Base-by-base conservation (phyloP, 1,284 basidiomycete species). In the Ceratobasidium sp. region DNA sequence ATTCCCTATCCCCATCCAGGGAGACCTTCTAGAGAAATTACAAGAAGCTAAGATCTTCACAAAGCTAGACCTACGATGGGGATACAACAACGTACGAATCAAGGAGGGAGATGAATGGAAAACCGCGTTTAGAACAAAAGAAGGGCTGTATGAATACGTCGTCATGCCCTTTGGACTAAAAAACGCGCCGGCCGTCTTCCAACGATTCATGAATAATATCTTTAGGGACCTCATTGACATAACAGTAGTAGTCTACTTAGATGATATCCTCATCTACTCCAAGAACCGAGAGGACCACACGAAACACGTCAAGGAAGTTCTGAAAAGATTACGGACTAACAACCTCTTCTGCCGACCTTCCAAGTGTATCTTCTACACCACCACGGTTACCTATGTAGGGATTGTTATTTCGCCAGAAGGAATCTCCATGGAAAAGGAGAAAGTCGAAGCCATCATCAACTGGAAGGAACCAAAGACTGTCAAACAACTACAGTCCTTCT, bases 141-240 rank as follows among this genome's bases (percentile, higher is more conserved):
- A 82, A 20, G 85, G 85, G 23, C 71, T 81, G 3, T 87, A 82
- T 77, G 82, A 86, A 78, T 84, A 79, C 74, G 73, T 80, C 1
- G 84, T 87, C 42, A 84, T 87, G 83, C 84, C 83, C 0, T 86
- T 86, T 67, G 83, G 86, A 0, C 80, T 86, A 5, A 83, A 82
- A 45, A 87, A 87, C 76, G 83, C 83, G 0, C 85, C 85, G 0
- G 81, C 84, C 3, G 79, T n/a, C n/a, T n/a, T n/a, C n/a, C n/a
- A n/a, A n/a, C n/a, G n/a, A n/a, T n/a, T n/a, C n/a, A n/a, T n/a
- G 67, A 79, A 81, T 45, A 71, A 78, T n/a, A 71, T 54, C 67
- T 65, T 84, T 53, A 42, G 77, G 0, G 80, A 82, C 60, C 54
- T 81, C 23, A 73, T 84, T 0, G 82, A 84, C 74, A 35, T 76